Conservation (phyloP, 139 green algal genomes). For the Coccomyxa sp. region DNA sequence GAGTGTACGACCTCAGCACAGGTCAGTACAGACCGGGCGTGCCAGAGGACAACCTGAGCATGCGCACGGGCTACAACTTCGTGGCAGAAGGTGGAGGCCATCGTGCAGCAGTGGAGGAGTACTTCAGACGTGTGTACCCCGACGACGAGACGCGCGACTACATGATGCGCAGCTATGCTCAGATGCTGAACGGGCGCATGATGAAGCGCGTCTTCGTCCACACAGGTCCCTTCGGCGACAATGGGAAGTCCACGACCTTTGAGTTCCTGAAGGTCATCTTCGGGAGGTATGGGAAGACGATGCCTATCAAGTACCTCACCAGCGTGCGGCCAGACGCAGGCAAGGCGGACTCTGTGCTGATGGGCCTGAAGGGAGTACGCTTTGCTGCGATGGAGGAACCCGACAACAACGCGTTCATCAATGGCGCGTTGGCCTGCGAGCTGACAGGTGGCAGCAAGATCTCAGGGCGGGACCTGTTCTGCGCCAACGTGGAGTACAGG, state of each 20-base stretch:
- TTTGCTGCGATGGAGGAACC: not conserved
- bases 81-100: not conserved
- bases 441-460: not conserved
- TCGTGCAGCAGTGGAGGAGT: not conserved
- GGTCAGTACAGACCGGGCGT: not conserved
- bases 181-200: not conserved
- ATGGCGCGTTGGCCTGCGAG: not conserved
- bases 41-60: not conserved
- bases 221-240: not conserved
- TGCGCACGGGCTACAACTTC: not conserved
- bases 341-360: not conserved
- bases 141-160: not conserved
- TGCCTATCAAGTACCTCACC: not conserved
- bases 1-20: not conserved
- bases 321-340: not conserved
- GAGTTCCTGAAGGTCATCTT: conserved; percentile 1
- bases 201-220: not conserved
- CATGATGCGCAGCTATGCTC: not conserved
- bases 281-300: not conserved
- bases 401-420: not conserved
- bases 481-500: not conserved
- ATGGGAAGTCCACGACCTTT: not conserved
- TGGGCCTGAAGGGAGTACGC: not conserved
- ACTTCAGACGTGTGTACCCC: not conserved
- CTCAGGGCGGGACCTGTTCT: not conserved